A percentile compares a stretch with the other conserved stretches of the same genome.
These are phyloP conservation scores for Iberis pinnata DNA, from an alignment of 345 rosid genomes.

Conservation along the genomic window DNA sequence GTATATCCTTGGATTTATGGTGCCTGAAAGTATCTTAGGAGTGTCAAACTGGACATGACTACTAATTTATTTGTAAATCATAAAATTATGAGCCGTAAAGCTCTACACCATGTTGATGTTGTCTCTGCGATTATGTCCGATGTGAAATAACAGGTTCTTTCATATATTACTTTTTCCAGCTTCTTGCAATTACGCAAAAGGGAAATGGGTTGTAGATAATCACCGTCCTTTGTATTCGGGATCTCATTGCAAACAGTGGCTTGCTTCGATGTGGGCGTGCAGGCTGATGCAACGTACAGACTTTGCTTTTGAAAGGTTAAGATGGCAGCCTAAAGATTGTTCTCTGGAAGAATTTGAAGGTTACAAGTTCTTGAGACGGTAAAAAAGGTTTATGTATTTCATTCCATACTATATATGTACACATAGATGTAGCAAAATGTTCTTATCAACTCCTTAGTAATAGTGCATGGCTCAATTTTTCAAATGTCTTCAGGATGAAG, in stretches of 20 bases:
- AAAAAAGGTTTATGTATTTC: not conserved
- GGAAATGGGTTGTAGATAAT: slow-evolving; percentile 87
- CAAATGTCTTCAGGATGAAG: slow-evolving; percentile 45
- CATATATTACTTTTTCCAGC: slow-evolving; percentile 33
- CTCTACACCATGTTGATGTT: not conserved
- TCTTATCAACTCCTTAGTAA: slow-evolving; percentile 19
- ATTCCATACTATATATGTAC: not conserved
- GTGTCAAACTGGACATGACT: slow-evolving; percentile 1
- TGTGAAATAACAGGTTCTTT: slow-evolving; percentile 7
- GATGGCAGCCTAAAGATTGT: slow-evolving; percentile 88
- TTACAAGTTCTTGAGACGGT: slow-evolving; percentile 69
- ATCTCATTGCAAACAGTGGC: slow-evolving; percentile 74
- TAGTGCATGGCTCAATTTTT: slow-evolving; percentile 13
- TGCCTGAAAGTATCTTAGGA: slow-evolving; percentile 6
- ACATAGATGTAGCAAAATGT: slow-evolving; percentile 7
- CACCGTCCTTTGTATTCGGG: slow-evolving; percentile 72
- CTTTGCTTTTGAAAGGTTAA: slow-evolving; percentile 63
- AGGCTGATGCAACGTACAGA: slow-evolving; percentile 77
- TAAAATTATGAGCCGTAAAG: not conserved
- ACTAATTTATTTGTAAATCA: too few relatives aligned
- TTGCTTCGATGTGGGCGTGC: slow-evolving; percentile 93
- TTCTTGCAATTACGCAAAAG: slow-evolving; percentile 74
- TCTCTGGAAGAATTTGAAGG: slow-evolving; percentile 71
- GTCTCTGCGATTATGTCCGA: not conserved
- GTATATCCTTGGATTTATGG: slow-evolving; percentile 9